phyloP scores from a whole-genome alignment of 2,329 filamentous ascomycete genomes.

The Kalaharituber pfeilii region DNA sequence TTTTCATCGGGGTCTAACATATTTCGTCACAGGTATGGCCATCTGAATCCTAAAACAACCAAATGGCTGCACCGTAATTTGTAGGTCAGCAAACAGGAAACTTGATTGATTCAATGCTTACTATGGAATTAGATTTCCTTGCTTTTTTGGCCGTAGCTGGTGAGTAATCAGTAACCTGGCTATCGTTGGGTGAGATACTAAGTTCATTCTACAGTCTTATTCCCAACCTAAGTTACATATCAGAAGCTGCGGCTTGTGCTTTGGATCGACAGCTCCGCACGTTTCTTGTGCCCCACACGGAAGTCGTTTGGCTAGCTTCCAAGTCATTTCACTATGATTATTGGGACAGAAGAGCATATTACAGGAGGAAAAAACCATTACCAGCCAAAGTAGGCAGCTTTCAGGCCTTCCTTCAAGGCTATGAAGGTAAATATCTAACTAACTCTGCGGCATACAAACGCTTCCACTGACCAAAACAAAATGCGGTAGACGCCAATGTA shows the following conservation, averaged over 20 bases:
- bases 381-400: conserved; percentile 90
- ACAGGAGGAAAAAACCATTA: conserved; percentile 69
- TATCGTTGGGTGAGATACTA: conserved; percentile 5
- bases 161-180: conserved; percentile 26
- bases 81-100: conserved; percentile 8
- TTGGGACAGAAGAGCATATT: conserved; percentile 80
- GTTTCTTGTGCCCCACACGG: conserved; percentile 87
- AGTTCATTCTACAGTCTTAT: conserved; percentile 44
- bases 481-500: conserved; percentile 59
- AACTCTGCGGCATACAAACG: no score
- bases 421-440: conserved; percentile 36
- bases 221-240: conserved; percentile 93
- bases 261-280: conserved; percentile 80
- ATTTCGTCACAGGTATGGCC: conserved; percentile 16
- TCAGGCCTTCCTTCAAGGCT: conserved; percentile 92
- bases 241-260: conserved; percentile 90
- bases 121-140: conserved; percentile 46
- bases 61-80: conserved; percentile 98
- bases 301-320: conserved; percentile 82
- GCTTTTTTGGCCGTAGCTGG: conserved; percentile 89
- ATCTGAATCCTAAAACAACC: conserved; percentile 84
- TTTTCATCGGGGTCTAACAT: conserved; percentile 8
- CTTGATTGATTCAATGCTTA: not conserved
- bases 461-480: no score
- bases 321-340: conserved; percentile 98